Percentiles rank a stretch among this genome's conserved stretches.
phyloP scores from a whole-genome alignment of 2,329 filamentous ascomycete species.

The Colletotrichum theobromicola region DNA sequence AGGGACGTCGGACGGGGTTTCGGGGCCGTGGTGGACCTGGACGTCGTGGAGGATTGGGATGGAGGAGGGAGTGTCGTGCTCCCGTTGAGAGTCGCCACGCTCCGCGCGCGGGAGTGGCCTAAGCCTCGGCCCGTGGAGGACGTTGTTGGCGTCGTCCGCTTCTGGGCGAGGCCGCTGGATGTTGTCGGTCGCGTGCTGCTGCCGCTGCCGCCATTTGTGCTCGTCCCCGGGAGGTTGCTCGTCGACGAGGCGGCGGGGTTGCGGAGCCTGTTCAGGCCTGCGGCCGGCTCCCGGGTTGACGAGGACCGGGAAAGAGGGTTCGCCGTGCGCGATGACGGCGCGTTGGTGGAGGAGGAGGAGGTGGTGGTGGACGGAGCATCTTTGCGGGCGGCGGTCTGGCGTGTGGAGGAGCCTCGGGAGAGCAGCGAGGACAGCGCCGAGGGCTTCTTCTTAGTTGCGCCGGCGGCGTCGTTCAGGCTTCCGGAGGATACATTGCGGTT shows the following conservation, averaged over 20 bases:
- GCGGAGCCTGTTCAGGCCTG: not conserved
- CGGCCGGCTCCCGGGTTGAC: slow-evolving; percentile 17
- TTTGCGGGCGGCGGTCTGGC: not conserved
- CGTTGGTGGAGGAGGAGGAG: not conserved
- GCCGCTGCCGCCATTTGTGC: slow-evolving; percentile 3
- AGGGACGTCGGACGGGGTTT: slow-evolving; percentile 4
- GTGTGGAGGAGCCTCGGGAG: not conserved
- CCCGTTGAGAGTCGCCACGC: slow-evolving; percentile 40
- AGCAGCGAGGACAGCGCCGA: not conserved
- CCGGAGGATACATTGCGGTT: slow-evolving; percentile 16
- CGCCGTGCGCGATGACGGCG: not conserved
- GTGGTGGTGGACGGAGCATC: not conserved
- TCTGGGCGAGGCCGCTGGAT: slow-evolving; percentile 28
- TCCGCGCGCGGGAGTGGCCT: slow-evolving; percentile 44
- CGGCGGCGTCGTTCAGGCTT: slow-evolving; percentile 7
- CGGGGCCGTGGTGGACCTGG: slow-evolving; percentile 20
- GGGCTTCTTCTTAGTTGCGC: slow-evolving; percentile 11
- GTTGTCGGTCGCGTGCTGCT: slow-evolving; percentile 28
- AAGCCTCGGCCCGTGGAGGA: slow-evolving; percentile 19
- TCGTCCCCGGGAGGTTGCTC: not conserved
- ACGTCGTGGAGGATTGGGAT: slow-evolving; percentile 31
- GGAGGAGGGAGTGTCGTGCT: slow-evolving; percentile 45
- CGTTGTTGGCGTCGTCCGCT: slow-evolving; percentile 27
- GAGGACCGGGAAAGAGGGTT: not conserved
- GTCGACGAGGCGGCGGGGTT: slow-evolving; percentile 27